Evolutionary conservation across 345 rosid species (phyloP).

Genomic region (Alliaria petiolata): DNA sequence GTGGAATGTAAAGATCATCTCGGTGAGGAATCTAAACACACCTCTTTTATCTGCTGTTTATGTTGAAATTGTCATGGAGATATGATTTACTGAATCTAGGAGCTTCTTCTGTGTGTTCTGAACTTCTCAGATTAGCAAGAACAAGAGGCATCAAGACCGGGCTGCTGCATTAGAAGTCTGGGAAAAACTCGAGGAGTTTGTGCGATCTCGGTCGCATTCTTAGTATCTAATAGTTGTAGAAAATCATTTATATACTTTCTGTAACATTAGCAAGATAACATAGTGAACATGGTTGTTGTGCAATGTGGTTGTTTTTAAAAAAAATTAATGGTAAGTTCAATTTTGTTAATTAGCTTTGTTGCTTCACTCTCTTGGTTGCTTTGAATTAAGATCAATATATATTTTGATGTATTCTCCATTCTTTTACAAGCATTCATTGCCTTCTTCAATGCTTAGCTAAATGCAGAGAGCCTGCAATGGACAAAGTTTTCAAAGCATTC

Average conservation of each 20-base stretch:
- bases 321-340: too few species aligned
- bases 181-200: constrained; percentile 90
- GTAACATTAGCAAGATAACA: too few species aligned
- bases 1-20: constrained; percentile 97
- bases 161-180: constrained; percentile 97
- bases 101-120: constrained; percentile 8
- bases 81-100: constrained; percentile 8
- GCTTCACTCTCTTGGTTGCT: not conserved
- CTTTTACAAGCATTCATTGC: too few species aligned
- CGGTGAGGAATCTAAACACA: constrained; percentile 41
- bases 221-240: constrained; percentile 31
- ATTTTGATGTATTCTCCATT: too few species aligned
- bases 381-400: not conserved
- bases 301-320: too few species aligned
- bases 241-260: too few species aligned
- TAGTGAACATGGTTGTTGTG: too few species aligned
- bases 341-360: too few species aligned
- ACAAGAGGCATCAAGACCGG: constrained; percentile 89
- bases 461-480: too few species aligned
- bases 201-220: constrained; percentile 78
- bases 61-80: not conserved
- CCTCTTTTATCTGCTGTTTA: not conserved
- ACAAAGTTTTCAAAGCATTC: too few species aligned
- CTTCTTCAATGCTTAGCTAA: too few species aligned
- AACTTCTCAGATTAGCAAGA: constrained; percentile 83